Evolutionary conservation across 768 basidiomycete genomes (phyloP).

Genomic region (Phaffia australis): DNA sequence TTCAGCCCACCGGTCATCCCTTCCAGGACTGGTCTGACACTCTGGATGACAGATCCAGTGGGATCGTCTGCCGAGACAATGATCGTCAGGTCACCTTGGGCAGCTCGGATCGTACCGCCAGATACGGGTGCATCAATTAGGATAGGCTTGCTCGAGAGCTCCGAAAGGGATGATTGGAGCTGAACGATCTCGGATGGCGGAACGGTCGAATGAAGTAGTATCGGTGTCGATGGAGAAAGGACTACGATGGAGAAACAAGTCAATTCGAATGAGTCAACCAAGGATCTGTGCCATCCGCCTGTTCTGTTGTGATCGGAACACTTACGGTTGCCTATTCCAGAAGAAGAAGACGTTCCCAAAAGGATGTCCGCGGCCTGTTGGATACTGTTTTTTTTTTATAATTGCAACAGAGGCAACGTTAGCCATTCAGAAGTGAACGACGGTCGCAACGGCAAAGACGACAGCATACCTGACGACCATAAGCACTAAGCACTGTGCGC

Average conservation of each 20-base stretch:
- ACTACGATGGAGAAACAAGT: conserved; percentile 8
- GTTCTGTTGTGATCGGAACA: too few species aligned
- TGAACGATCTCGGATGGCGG: conserved; percentile 10
- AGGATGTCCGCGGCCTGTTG: conserved; percentile 20
- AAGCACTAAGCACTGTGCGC: conserved; percentile 28
- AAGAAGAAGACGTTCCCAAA: conserved; percentile 19
- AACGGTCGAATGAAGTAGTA: conserved; percentile 17
- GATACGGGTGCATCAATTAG: conserved; percentile 24
- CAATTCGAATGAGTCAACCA: neutral
- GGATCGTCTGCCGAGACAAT: conserved; percentile 15
- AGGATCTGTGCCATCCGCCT: conserved; percentile 11
- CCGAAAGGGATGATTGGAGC: conserved; percentile 3
- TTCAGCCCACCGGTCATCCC: conserved; percentile 3
- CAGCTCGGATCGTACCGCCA: conserved; percentile 20
- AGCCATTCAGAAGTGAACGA: too few species aligned
- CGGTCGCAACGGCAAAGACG: too few species aligned
- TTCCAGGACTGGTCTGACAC: conserved; percentile 15
- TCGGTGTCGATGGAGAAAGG: conserved; percentile 16
- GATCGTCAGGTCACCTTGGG: conserved; percentile 18
- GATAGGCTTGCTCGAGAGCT: conserved; percentile 17
- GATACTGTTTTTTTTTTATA: too few species aligned
- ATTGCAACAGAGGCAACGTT: too few species aligned
- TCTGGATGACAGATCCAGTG: conserved; percentile 6
- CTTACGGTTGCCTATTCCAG: neutral
- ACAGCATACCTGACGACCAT: conserved; percentile 29